A percentile compares a stretch with the other conserved stretches of the same genome.
Evolutionary conservation across 257 asterid species (phyloP).

Genomic region (Solanum clarkiae): DNA sequence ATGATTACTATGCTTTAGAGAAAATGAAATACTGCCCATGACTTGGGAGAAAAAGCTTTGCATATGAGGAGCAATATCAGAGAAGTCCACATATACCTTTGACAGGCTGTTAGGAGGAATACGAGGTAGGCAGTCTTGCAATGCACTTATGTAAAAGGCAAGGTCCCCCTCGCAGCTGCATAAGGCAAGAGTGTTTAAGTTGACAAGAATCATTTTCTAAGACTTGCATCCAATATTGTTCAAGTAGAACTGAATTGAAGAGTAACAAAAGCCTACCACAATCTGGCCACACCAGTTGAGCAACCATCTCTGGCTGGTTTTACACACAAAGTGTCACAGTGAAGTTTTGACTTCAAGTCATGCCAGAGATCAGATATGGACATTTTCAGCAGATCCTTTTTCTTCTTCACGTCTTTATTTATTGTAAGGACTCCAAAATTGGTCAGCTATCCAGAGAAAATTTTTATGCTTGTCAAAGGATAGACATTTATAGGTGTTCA

Average conservation of each 20-base stretch:
- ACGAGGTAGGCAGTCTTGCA: constrained; percentile 43
- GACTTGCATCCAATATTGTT: background rate
- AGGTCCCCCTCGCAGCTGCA: constrained; percentile 64
- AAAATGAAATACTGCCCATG: background rate
- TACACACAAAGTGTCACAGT: constrained; percentile 48
- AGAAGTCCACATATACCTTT: constrained; percentile 29
- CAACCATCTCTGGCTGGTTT: constrained; percentile 96
- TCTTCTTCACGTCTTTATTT: constrained; percentile 46
- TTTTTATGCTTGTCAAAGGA: background rate
- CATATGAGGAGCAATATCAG: background rate
- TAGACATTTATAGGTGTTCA: background rate
- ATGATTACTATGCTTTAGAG: background rate
- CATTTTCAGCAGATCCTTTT: constrained; percentile 37
- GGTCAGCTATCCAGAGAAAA: constrained; percentile 36
- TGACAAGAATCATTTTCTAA: background rate
- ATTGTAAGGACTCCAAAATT: constrained; percentile 71
- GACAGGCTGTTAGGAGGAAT: constrained; percentile 80
- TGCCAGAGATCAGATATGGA: constrained; percentile 41
- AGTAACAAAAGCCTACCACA: constrained; percentile 31
- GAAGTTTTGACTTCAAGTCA: constrained; percentile 57
- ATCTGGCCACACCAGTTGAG: constrained; percentile 89
- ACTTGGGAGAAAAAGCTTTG: background rate
- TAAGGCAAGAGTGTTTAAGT: background rate
- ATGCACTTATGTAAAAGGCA: constrained; percentile 44
- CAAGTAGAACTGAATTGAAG: background rate